Conservation (phyloP, 2,329 filamentous ascomycete genomes). For the Alternaria consortialis region DNA sequence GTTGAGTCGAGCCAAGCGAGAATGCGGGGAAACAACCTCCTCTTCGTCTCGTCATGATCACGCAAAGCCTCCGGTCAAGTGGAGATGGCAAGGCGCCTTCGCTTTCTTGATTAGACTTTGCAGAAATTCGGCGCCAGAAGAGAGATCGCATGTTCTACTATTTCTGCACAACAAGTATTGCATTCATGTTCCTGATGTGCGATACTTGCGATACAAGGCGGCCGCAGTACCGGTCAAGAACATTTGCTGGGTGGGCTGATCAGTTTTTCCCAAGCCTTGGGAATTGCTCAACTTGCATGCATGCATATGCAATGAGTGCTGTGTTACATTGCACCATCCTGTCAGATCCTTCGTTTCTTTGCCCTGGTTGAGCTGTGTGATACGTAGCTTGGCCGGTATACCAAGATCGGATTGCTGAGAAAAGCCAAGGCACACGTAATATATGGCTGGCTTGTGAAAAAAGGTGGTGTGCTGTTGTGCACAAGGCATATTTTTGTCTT, state of each 20-base stretch:
- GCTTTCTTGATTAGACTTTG: neutral
- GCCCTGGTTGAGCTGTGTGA: neutral
- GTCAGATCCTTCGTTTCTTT: neutral
- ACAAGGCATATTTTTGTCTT: neutral
- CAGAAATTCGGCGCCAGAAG: neutral
- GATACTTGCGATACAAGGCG: neutral
- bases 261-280: neutral
- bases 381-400: neutral
- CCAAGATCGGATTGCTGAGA: neutral
- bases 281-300: neutral
- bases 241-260: constrained; percentile 1
- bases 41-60: constrained; percentile 1
- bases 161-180: neutral
- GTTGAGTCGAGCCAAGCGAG: constrained; percentile 3
- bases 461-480: neutral
- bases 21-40: constrained; percentile 8
- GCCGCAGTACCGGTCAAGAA: neutral
- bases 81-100: neutral
- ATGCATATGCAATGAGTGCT: neutral
- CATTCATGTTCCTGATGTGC: neutral
- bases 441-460: neutral
- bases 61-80: neutral
- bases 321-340: constrained; percentile 1
- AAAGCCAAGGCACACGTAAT: neutral
- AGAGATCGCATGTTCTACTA: neutral